A percentile compares a stretch with the other conserved stretches of the same genome.
These are phyloP conservation scores for Podospora sp. DNA, from an alignment of 495 filamentous ascomycete genomes.

Conservation along the genomic window DNA sequence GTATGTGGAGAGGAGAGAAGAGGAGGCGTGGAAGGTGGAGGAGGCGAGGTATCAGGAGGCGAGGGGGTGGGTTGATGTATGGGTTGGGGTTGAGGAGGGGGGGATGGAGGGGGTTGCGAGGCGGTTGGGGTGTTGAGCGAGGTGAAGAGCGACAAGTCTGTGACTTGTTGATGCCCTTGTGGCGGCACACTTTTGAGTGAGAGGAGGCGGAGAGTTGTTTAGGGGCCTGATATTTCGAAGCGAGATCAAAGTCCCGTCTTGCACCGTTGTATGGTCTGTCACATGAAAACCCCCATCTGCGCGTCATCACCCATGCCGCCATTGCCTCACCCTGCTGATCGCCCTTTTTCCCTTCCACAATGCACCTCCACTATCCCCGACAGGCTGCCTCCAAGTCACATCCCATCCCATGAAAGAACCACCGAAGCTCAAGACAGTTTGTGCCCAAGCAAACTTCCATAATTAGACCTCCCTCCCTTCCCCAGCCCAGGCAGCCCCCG, in stretches of 20 bases:
- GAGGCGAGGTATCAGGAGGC: slow-evolving; percentile 54
- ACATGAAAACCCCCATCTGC: no score
- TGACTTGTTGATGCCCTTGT: background rate
- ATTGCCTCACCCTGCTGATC: no score
- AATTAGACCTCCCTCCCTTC: background rate
- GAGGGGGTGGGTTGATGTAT: slow-evolving; percentile 66
- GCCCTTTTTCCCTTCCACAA: no score
- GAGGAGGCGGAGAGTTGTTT: no score
- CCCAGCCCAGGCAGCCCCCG: background rate
- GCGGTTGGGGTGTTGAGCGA: slow-evolving; percentile 42
- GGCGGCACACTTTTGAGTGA: no score
- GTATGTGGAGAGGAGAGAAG: slow-evolving; percentile 69
- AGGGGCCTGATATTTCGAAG: no score
- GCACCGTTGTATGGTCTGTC: no score
- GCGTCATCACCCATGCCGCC: no score
- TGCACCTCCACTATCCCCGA: background rate
- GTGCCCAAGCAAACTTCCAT: background rate
- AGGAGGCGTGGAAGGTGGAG: slow-evolving; percentile 65
- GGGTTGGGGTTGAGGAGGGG: slow-evolving; percentile 53
- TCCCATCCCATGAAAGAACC: background rate
- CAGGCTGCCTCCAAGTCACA: background rate
- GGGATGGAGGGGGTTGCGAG: slow-evolving; percentile 59
- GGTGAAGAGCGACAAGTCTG: background rate
- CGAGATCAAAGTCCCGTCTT: no score
- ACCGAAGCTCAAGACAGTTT: background rate